These are phyloP conservation scores for Cyanodermella asteris DNA, from an alignment of 2,329 filamentous ascomycete species.

Conservation along the genomic window DNA sequence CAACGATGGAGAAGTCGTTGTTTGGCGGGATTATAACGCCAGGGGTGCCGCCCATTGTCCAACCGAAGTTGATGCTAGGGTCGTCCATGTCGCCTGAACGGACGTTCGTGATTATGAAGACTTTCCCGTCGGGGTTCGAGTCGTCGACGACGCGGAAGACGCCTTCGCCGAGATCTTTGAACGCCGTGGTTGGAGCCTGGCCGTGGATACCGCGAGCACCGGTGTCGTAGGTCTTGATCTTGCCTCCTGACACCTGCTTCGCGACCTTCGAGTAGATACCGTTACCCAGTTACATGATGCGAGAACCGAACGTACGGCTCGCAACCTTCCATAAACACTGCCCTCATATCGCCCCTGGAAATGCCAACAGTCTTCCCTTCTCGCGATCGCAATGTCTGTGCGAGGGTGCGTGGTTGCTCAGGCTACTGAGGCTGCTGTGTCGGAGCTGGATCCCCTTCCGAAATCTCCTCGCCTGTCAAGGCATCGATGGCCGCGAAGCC, in stretches of 20 bases:
- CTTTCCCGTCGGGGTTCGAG: constrained; percentile 21
- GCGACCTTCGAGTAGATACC: constrained; percentile 40
- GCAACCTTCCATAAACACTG: constrained; percentile 33
- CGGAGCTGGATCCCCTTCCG: no score
- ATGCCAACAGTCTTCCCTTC: constrained; percentile 40
- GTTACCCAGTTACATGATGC: constrained; percentile 36
- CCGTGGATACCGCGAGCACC: constrained; percentile 44
- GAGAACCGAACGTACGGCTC: constrained; percentile 34
- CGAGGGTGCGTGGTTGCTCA: constrained; percentile 10
- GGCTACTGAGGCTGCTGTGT: no score
- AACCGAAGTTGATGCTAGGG: constrained; percentile 34
- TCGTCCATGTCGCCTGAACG: constrained; percentile 37
- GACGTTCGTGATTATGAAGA: constrained; percentile 42
- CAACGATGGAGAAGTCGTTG: constrained; percentile 36
- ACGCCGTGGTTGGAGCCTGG: constrained; percentile 38
- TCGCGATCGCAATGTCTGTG: constrained; percentile 23
- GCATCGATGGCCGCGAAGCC: constrained; percentile 2
- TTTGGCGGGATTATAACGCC: constrained; percentile 36
- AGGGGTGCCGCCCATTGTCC: constrained; percentile 38
- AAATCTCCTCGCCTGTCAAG: constrained; percentile 1
- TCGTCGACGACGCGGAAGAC: constrained; percentile 35
- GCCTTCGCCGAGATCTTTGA: constrained; percentile 39
- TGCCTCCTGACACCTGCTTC: constrained; percentile 34
- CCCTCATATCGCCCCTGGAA: constrained; percentile 40
- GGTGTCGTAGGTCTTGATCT: constrained; percentile 39